Percentiles rank a stretch among this genome's conserved stretches.
These are phyloP conservation scores for Chaetothyriales sp. DNA, from an alignment of 2,329 filamentous ascomycete genomes.

Conservation along the genomic window DNA sequence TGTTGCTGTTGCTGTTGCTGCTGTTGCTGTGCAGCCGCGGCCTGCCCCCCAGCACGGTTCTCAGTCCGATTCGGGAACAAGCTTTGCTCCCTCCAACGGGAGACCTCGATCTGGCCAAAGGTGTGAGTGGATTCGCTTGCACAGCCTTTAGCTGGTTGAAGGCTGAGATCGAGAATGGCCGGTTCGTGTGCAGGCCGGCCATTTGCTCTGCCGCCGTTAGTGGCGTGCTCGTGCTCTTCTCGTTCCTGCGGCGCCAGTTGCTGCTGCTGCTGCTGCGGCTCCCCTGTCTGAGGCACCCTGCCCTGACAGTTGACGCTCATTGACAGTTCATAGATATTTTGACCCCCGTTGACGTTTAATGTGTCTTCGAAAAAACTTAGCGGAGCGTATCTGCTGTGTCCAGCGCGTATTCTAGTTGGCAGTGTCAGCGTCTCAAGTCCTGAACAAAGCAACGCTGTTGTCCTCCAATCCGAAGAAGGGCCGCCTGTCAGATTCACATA, in stretches of 20 bases:
- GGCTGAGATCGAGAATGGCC: conserved; percentile 7
- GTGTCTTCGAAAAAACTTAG: conserved; percentile 50
- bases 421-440: conserved; percentile 67
- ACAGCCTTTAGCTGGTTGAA: conserved; percentile 14
- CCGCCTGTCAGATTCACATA: conserved; percentile 45
- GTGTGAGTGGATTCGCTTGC: conserved; percentile 8
- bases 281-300: background rate
- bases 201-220: conserved; percentile 4
- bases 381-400: conserved; percentile 30
- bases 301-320: conserved; percentile 38
- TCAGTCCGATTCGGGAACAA: conserved; percentile 3
- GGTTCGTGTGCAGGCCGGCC: conserved; percentile 10
- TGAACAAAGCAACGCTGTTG: conserved; percentile 57
- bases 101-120: conserved; percentile 13
- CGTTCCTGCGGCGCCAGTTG: no score
- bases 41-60: conserved; percentile 10
- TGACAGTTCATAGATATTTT: conserved; percentile 59
- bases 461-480: conserved; percentile 68
- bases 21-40: no score
- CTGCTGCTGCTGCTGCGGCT: background rate
- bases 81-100: conserved; percentile 6
- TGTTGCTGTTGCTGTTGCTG: no score
- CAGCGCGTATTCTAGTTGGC: conserved; percentile 51
- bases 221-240: background rate
- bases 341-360: conserved; percentile 61